Conservation (phyloP, 768 basidiomycete genomes). For the Calocera viscosa region DNA sequence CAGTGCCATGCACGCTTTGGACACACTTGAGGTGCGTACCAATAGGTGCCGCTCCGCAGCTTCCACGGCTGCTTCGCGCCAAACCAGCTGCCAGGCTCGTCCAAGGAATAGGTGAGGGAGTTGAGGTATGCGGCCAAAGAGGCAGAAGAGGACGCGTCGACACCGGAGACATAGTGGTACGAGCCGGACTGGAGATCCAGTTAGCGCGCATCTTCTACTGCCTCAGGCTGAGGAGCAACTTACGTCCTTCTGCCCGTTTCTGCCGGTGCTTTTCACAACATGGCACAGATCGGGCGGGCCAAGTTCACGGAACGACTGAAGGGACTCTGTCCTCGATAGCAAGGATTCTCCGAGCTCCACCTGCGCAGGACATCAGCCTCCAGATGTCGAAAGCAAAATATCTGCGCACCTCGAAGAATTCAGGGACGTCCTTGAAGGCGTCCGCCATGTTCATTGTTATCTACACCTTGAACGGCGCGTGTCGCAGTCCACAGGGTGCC, state of each 20-base stretch:
- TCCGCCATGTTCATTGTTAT: conserved; percentile 26
- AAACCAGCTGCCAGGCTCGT: conserved; percentile 87
- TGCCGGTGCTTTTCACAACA: conserved; percentile 82
- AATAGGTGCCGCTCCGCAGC: conserved; percentile 85
- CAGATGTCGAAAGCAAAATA: background rate
- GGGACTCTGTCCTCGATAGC: conserved; percentile 77
- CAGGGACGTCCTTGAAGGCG: conserved; percentile 66
- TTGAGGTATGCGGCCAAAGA: conserved; percentile 97
- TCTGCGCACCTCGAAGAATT: conserved; percentile 76
- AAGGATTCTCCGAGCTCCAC: conserved; percentile 84
- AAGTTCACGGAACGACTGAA: conserved; percentile 89
- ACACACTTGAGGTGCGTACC: conserved; percentile 36
- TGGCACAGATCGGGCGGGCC: conserved; percentile 96
- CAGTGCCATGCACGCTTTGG: background rate
- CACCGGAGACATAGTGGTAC: conserved; percentile 96
- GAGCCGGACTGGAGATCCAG: conserved; percentile 55
- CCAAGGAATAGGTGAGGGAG: conserved; percentile 90
- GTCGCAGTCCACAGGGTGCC: background rate
- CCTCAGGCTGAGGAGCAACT: conserved; percentile 26
- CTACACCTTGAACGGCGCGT: background rate
- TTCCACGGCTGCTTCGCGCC: conserved; percentile 75
- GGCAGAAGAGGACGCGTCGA: conserved; percentile 95
- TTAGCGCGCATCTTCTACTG: too few species aligned
- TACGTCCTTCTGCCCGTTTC: conserved; percentile 76
- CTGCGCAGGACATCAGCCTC: conserved; percentile 28